Evolutionary conservation across 1,139 yeast species (phyloP), one percentile per base, ranked within the genome.

Genomic region (Sugiyamaella neomexicana): DNA sequence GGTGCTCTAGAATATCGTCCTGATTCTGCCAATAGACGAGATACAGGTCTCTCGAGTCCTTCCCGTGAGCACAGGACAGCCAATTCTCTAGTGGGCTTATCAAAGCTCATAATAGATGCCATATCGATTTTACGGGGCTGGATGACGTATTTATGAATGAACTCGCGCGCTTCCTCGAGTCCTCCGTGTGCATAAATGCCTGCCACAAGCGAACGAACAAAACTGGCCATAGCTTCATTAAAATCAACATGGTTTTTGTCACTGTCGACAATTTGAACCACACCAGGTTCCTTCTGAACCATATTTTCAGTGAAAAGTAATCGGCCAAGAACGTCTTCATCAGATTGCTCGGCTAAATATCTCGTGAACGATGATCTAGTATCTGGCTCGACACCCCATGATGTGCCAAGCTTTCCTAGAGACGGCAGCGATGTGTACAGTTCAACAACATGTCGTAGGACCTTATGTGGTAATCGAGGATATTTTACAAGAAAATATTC

Each of bases 371-470:
- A 78, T 25, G 88, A 74, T 10, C 83, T 73, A 20, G 75, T 72
- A 68, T 90, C 97, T 34, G 79, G 77, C 71, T 89, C 93, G 53
- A 93, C 84, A 71, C 99, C 99, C 98, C 98, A 93, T 17, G 68
- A 58, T 32, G 74, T 66, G 31, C 91, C 97, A 40, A 90, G 74
- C 48, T 78, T 79, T 43, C 80, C 74, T 58, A 93, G 75, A 0
- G 90, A 78, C 15, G 76, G 78, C 41, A 81, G 79, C 1, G 93
- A 88, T 70, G 85, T 78, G 67, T 82, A 86, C 5, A 95, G 78
- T 62, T 86, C 84, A 5, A 87, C 82, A 1, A 95, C 90, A 29
- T 83, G 80, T 63, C 84, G 82, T 59, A 89, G 80, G 27, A 91
- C 85, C 10, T 83, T 79, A 63, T 86, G 80, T 31, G 99, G 98